Evolutionary conservation across 116 monocot species (phyloP).

Genomic region (Papilionanthe hybrid): DNA sequence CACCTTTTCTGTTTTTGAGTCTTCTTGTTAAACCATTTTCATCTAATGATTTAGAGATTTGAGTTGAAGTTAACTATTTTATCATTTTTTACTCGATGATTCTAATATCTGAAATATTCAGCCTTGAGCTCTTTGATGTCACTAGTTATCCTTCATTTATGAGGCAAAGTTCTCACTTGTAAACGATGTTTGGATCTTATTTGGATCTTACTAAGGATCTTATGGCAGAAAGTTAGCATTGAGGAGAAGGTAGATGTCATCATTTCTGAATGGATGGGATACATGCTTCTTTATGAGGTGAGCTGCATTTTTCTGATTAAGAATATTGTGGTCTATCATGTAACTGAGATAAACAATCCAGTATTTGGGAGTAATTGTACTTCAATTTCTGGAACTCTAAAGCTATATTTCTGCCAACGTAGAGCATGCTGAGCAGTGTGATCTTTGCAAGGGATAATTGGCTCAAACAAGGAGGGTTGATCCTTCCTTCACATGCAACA

Average conservation of each 20-base stretch:
- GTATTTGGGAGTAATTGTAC: not conserved
- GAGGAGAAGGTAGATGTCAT: constrained; percentile 98
- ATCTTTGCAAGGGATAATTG: constrained; percentile 92
- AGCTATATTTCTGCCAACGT: constrained; percentile 2
- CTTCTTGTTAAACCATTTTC: not conserved
- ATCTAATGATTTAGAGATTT: not conserved
- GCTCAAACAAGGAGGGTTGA: constrained; percentile 93
- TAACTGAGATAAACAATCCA: not conserved
- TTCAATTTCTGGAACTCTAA: not conserved
- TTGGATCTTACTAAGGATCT: constrained; percentile 2
- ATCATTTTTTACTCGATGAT: not conserved
- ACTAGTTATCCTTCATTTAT: not conserved
- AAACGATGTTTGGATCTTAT: constrained; percentile 1
- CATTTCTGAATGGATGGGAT: constrained; percentile 99
- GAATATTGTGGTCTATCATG: not conserved
- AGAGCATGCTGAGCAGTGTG: constrained; percentile 97
- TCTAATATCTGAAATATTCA: not conserved
- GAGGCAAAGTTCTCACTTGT: not conserved
- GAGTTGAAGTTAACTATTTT: not conserved
- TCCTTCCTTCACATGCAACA: constrained; percentile 98
- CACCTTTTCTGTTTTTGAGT: not conserved
- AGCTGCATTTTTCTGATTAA: constrained; percentile 7
- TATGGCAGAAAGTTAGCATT: constrained; percentile 63
- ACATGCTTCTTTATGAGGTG: constrained; percentile 99
- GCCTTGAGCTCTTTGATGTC: not conserved